Evolutionary conservation across 495 filamentous ascomycete genomes (phyloP).

Genomic region (Daldinia childiae): DNA sequence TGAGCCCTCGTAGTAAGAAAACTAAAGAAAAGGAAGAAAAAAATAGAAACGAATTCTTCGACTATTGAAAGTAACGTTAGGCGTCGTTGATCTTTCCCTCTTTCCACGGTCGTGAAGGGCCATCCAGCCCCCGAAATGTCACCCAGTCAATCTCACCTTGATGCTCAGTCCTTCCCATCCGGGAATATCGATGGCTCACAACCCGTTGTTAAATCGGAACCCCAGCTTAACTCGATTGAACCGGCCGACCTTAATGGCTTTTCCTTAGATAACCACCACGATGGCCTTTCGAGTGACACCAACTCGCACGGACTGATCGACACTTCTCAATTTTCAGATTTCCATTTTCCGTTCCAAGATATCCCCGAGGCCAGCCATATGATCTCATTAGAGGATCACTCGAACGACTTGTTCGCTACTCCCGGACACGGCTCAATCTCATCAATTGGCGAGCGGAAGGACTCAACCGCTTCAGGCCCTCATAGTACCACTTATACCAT

Average conservation of each 20-base stretch:
- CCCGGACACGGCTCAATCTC: constrained; percentile 50
- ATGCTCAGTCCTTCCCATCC: constrained; percentile 42
- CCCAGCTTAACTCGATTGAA: constrained; percentile 34
- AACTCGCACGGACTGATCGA: constrained; percentile 42
- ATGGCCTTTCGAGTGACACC: constrained; percentile 39
- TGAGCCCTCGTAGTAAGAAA: constrained; percentile 9
- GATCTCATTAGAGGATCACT: constrained; percentile 54
- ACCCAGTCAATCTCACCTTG: constrained; percentile 46
- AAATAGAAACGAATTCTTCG: constrained; percentile 4
- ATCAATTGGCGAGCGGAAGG: constrained; percentile 53
- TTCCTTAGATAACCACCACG: constrained; percentile 45
- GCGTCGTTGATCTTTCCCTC: constrained; percentile 42
- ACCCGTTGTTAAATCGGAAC: constrained; percentile 40
- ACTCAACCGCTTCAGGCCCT: constrained; percentile 47
- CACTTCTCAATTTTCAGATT: constrained; percentile 56
- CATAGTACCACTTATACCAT: constrained; percentile 36
- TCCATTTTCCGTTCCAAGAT: constrained; percentile 57
- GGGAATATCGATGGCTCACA: constrained; percentile 45
- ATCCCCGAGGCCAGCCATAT: constrained; percentile 53
- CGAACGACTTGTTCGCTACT: constrained; percentile 51
- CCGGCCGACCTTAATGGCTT: constrained; percentile 46
- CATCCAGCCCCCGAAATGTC: constrained; percentile 44
- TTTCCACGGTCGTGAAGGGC: constrained; percentile 24
- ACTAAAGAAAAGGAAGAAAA: not conserved
- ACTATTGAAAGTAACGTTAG: constrained; percentile 31